phyloP scores from a whole-genome alignment of 2,329 filamentous ascomycete species.

The Ophiostoma perfectum region DNA sequence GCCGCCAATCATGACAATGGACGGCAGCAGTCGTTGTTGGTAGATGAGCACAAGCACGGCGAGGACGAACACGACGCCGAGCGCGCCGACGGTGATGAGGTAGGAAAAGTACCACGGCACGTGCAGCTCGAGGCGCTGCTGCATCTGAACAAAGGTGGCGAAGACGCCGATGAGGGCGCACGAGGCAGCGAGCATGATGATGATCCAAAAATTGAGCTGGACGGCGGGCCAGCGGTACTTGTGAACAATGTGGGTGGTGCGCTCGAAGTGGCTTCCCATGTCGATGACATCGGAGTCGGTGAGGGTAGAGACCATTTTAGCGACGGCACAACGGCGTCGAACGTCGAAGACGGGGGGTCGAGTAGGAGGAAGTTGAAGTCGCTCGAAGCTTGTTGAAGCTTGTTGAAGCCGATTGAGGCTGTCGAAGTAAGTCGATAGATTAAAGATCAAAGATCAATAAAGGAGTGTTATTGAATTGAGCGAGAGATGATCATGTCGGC shows the following conservation, averaged over 20 bases:
- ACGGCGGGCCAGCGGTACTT: slow-evolving; percentile 65
- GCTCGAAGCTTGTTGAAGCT: too few species aligned
- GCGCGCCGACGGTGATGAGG: slow-evolving; percentile 52
- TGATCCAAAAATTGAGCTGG: slow-evolving; percentile 62
- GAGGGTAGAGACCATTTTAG: slow-evolving; percentile 35
- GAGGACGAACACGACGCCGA: slow-evolving; percentile 62
- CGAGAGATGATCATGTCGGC: background rate
- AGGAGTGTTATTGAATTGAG: background rate
- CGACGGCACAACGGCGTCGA: slow-evolving; percentile 22
- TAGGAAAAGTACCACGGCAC: slow-evolving; percentile 66
- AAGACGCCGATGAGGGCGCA: slow-evolving; percentile 58
- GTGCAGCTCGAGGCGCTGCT: slow-evolving; percentile 48
- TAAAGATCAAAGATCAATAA: background rate
- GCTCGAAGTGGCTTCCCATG: slow-evolving; percentile 9
- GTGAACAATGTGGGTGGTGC: slow-evolving; percentile 36
- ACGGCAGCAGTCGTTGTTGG: slow-evolving; percentile 54
- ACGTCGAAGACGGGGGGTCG: background rate
- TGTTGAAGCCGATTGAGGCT: too few species aligned
- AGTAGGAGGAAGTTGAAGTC: too few species aligned
- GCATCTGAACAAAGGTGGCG: slow-evolving; percentile 53
- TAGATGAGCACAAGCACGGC: slow-evolving; percentile 59
- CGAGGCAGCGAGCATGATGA: slow-evolving; percentile 58
- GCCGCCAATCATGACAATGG: slow-evolving; percentile 58
- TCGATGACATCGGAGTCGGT: slow-evolving; percentile 36
- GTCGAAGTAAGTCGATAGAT: background rate